These are phyloP conservation scores for Bidens hawaiensis DNA, from an alignment of 140 eudicot species.

Conservation along the genomic window DNA sequence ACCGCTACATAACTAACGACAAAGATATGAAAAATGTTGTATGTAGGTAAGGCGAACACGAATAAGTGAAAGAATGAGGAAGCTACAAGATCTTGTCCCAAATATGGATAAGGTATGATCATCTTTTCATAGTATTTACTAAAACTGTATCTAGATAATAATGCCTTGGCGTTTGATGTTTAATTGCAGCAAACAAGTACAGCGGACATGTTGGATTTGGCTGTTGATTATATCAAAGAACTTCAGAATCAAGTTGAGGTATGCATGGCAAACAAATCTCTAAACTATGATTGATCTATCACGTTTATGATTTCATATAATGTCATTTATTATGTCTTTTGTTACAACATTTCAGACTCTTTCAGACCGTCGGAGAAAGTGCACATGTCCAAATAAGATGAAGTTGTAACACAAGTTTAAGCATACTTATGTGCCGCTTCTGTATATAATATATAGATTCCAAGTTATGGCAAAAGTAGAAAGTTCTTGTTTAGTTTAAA, in stretches of 20 bases:
- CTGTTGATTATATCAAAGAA: slow-evolving; percentile 75
- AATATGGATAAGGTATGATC: slow-evolving; percentile 77
- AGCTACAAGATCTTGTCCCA: slow-evolving; percentile 90
- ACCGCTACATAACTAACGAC: neutral
- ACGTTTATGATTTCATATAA: neutral
- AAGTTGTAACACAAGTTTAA: slow-evolving; percentile 14
- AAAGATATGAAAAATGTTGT: neutral
- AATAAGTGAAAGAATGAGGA: slow-evolving; percentile 88
- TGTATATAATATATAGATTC: slow-evolving; percentile 23
- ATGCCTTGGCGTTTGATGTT: slow-evolving; percentile 10
- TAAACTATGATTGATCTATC: neutral
- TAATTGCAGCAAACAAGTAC: slow-evolving; percentile 80
- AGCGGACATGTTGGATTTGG: slow-evolving; percentile 90
- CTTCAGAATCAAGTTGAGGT: slow-evolving; percentile 69
- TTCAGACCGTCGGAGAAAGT: slow-evolving; percentile 33
- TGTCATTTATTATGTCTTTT: neutral
- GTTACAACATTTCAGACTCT: slow-evolving; percentile 36
- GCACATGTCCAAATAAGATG: slow-evolving; percentile 38
- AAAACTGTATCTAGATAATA: neutral
- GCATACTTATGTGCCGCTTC: slow-evolving; percentile 21
- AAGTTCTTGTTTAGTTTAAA: slow-evolving; percentile 12
- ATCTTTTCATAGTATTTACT: neutral
- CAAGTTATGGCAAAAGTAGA: slow-evolving; percentile 12
- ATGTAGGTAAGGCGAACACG: slow-evolving; percentile 71
- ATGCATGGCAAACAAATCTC: slow-evolving; percentile 1